phyloP scores from a whole-genome alignment of 75 land plant genomes.

The Sequoiadendron giganteum region DNA sequence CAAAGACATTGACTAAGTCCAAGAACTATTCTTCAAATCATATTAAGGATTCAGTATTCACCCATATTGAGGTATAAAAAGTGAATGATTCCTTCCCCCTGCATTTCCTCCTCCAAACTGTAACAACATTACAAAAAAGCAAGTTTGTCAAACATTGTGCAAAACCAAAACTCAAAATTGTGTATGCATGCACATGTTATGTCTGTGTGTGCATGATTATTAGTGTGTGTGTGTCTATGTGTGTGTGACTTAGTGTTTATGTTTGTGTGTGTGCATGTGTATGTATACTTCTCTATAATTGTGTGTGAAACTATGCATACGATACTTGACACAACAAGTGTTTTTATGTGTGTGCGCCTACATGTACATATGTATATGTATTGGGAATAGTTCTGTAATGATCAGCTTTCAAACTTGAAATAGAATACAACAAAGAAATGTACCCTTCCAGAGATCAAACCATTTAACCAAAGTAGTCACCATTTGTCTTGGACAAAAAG shows the following conservation, averaged over 20 bases:
- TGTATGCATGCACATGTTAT: neutral
- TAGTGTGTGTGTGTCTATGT: too few species aligned
- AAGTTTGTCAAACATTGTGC: neutral
- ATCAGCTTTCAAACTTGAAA: neutral
- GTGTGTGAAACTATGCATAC: neutral
- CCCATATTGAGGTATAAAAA: neutral
- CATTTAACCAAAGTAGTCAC: too few species aligned
- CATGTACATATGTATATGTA: neutral
- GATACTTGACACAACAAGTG: too few species aligned
- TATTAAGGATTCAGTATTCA: neutral
- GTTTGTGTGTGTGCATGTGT: too few species aligned
- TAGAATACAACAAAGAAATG: neutral
- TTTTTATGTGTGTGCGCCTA: neutral
- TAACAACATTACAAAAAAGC: neutral
- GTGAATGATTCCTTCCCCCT: neutral
- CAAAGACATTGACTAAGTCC: neutral
- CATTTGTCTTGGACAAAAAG: too few species aligned
- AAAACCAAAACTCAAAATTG: neutral
- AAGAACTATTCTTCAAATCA: neutral
- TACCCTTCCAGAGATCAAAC: neutral
- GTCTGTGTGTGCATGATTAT: too few species aligned
- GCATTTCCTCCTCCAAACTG: neutral
- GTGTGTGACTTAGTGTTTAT: too few species aligned
- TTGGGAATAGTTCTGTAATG: neutral
- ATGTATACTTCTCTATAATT: too few species aligned